Evolutionary conservation across 495 filamentous ascomycete genomes (phyloP).

Genomic region (Penicillium canescens): DNA sequence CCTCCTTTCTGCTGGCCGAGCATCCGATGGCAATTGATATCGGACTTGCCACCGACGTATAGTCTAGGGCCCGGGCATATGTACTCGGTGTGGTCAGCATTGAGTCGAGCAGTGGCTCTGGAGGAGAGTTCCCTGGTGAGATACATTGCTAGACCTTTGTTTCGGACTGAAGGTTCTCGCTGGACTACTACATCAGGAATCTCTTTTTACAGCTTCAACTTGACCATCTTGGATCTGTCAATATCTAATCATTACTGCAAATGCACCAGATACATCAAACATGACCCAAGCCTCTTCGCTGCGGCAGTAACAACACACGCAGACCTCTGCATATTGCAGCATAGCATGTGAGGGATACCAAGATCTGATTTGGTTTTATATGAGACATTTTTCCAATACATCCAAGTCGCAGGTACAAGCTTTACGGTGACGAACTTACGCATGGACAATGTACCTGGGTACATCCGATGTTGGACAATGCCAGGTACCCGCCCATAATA

Average conservation of each 20-base stretch:
- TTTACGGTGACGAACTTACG: conserved; percentile 18
- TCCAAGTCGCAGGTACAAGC: conserved; percentile 21
- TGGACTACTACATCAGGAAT: too few relatives aligned
- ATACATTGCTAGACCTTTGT: too few relatives aligned
- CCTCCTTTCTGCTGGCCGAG: conserved; percentile 28
- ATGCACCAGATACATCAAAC: background rate
- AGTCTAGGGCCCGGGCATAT: too few relatives aligned
- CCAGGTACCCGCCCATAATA: conserved; percentile 17
- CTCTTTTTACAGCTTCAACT: background rate
- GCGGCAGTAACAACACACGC: background rate
- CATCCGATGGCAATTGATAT: conserved; percentile 18
- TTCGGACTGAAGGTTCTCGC: too few relatives aligned
- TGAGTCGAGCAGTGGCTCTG: too few relatives aligned
- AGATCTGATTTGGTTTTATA: conserved; percentile 1
- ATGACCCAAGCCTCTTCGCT: background rate
- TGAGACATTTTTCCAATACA: conserved; percentile 26
- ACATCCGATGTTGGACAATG: conserved; percentile 9
- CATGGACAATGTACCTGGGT: conserved; percentile 25
- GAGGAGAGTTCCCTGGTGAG: too few relatives aligned
- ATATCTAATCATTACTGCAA: background rate
- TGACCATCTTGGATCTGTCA: background rate
- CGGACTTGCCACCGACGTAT: conserved; percentile 13
- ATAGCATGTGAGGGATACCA: conserved; percentile 3
- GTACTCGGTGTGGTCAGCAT: too few relatives aligned
- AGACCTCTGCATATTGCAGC: background rate